phyloP scores from a whole-genome alignment of 305 asterid genomes.

The Fraxinus sp. region DNA sequence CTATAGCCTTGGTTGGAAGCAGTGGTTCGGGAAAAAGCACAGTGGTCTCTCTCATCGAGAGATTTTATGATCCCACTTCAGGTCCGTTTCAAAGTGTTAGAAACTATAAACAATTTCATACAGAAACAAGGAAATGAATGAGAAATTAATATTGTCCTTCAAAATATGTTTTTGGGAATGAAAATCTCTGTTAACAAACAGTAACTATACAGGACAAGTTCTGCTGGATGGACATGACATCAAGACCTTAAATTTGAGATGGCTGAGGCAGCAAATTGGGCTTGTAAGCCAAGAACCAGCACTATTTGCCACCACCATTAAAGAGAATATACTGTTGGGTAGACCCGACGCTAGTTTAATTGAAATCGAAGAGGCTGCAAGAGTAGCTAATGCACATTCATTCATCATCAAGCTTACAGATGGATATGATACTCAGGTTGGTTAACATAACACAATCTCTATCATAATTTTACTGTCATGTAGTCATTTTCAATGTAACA shows the following conservation, averaged over 20 bases:
- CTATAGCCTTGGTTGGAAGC: slow-evolving; percentile 94
- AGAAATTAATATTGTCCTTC: slow-evolving; percentile 13
- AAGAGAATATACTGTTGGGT: slow-evolving; percentile 93
- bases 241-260: slow-evolving; percentile 68
- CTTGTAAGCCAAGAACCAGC: slow-evolving; percentile 99
- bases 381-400: slow-evolving; percentile 95
- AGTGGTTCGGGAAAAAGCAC: slow-evolving; percentile 99
- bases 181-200: slow-evolving; percentile 24
- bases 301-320: slow-evolving; percentile 81
- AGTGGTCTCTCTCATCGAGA: slow-evolving; percentile 91
- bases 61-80: slow-evolving; percentile 91
- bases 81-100: slow-evolving; percentile 37
- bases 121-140: background rate
- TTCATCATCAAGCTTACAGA: slow-evolving; percentile 91
- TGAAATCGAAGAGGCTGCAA: slow-evolving; percentile 91
- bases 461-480: background rate
- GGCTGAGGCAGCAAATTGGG: slow-evolving; percentile 95
- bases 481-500: background rate
- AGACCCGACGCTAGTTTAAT: slow-evolving; percentile 69
- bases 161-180: slow-evolving; percentile 8
- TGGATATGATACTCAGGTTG: slow-evolving; percentile 95
- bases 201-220: slow-evolving; percentile 67
- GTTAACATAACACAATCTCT: slow-evolving; percentile 3
- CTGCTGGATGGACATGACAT: slow-evolving; percentile 82
- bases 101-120: background rate